phyloP scores from a whole-genome alignment of 2,329 filamentous ascomycete species.

The Aspergillus sp. region DNA sequence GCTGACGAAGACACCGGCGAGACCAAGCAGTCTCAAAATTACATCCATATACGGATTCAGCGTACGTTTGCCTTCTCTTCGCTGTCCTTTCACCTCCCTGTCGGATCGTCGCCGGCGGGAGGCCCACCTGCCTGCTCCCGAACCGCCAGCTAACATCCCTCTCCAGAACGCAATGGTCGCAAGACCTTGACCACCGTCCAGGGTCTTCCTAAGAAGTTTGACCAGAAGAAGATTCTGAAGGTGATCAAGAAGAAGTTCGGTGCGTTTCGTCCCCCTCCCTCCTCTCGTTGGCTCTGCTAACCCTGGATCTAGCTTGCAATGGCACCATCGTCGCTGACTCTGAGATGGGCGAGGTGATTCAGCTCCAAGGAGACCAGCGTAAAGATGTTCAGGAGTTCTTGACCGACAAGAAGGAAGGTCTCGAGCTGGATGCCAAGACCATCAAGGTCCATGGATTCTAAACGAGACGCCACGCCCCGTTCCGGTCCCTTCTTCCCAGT shows the following conservation, averaged over 20 bases:
- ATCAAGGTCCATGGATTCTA: slow-evolving; percentile 73
- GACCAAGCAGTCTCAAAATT: slow-evolving; percentile 92
- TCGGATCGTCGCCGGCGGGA: neutral
- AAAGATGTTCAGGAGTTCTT: slow-evolving; percentile 98
- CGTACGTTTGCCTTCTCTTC: slow-evolving; percentile 61
- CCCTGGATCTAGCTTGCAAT: slow-evolving; percentile 76
- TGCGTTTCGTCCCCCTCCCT: slow-evolving; percentile 44
- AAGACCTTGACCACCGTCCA: slow-evolving; percentile 99
- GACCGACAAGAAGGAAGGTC: slow-evolving; percentile 89
- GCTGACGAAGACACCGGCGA: slow-evolving; percentile 99
- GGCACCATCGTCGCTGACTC: slow-evolving; percentile 95
- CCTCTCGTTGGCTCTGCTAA: slow-evolving; percentile 17
- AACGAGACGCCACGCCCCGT: slow-evolving; percentile 40
- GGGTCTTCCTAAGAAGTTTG: slow-evolving; percentile 97
- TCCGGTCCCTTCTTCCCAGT: slow-evolving; percentile 45
- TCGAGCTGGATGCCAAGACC: slow-evolving; percentile 92
- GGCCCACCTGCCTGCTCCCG: slow-evolving; percentile 8
- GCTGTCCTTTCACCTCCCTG: neutral
- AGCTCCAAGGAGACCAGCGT: slow-evolving; percentile 98
- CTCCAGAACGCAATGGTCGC: slow-evolving; percentile 96
- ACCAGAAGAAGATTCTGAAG: slow-evolving; percentile 99
- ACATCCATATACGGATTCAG: slow-evolving; percentile 99
- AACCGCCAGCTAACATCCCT: slow-evolving; percentile 21
- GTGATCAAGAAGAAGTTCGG: slow-evolving; percentile 99
- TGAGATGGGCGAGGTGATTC: slow-evolving; percentile 99